Evolutionary conservation across 768 basidiomycete species (phyloP).

Genomic region (Termitomyces bulborhizus): DNA sequence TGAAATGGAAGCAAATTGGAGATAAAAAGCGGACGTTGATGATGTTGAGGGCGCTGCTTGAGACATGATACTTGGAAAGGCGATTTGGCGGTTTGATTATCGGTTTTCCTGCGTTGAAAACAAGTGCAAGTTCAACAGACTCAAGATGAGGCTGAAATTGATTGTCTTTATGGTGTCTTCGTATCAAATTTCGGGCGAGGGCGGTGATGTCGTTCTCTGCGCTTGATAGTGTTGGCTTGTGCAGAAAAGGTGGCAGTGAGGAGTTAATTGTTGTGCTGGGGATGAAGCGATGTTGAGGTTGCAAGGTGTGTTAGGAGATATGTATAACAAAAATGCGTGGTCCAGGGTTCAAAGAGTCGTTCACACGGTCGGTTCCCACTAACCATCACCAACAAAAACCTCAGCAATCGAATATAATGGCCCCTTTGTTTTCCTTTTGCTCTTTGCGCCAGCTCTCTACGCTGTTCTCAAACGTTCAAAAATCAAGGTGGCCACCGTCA

Average conservation of each 20-base stretch:
- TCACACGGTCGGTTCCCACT: slow-evolving; percentile 8
- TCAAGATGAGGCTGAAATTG: slow-evolving; percentile 10
- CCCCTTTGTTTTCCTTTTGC: slow-evolving; percentile 1
- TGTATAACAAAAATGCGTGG: slow-evolving; percentile 5
- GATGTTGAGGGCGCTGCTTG: slow-evolving; percentile 25
- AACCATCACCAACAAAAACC: neutral
- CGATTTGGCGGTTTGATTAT: neutral
- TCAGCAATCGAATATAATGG: neutral
- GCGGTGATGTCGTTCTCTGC: neutral
- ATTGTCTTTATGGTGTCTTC: neutral
- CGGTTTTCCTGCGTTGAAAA: slow-evolving; percentile 3
- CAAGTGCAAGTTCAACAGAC: neutral
- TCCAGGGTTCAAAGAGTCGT: slow-evolving; percentile 3
- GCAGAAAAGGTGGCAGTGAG: neutral
- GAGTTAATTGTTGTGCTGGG: neutral
- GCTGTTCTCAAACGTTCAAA: neutral
- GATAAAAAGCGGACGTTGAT: slow-evolving; percentile 21
- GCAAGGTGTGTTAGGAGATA: neutral
- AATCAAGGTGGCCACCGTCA: neutral
- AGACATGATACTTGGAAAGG: slow-evolving; percentile 17
- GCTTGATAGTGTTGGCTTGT: neutral
- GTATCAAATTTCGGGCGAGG: neutral
- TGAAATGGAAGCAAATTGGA: neutral
- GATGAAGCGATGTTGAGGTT: neutral
- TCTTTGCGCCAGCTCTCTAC: neutral